Base-by-base conservation (phyloP, 2,329 filamentous ascomycete genomes). In the Paraphaeosphaeria sporulosa region DNA sequence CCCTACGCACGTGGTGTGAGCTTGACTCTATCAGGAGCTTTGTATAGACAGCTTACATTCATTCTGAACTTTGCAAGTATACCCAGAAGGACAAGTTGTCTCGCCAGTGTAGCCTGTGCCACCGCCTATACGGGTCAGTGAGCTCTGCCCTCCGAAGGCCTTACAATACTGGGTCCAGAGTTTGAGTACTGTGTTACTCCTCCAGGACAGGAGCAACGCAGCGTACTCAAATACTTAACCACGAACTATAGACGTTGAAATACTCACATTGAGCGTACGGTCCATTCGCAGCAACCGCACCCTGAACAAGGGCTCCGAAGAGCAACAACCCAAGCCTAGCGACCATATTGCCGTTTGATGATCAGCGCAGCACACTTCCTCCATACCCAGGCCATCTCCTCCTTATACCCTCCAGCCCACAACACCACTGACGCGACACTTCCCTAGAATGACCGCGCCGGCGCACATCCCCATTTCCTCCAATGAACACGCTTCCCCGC, bases 181-280 rank as follows among this genome's bases (percentile, higher is more conserved):
- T 32, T 32, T 32, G 30, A 32, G 30, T 32, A 9, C 10, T 32
- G 8, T 32, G 10, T 32, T 32, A 12, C 30, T 32, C 30, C 30
- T 32, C 30, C 10, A 9, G 25, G 25, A 27, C n/a, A n/a, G 27
- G 27, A 8, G 27, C 27, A 30, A 30, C 27, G 8, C 27, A 30
- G 27, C 27, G 27, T 30, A 30, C 8, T 30, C 27, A 30, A 30
- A 30, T 8, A 4, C 8, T 32, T 32, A 12, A 12, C 30, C 30
- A 50, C 48, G 15, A 4, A 34, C 17, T 10, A 12, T 30, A 19
- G 12, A 32, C 13, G 23, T 9, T 27, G 12, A 55, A 15, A 46
- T 47, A 60, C 62, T 58, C 43, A 67, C 64, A 63, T 53, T 62
- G 58, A 19, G 40, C 60, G 27, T 52, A 62, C 25, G 62, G 59